Evolutionary conservation across 306 rosid genomes (phyloP), one percentile per base, ranked within the genome.

Genomic region (Erythrophleum fordii): DNA sequence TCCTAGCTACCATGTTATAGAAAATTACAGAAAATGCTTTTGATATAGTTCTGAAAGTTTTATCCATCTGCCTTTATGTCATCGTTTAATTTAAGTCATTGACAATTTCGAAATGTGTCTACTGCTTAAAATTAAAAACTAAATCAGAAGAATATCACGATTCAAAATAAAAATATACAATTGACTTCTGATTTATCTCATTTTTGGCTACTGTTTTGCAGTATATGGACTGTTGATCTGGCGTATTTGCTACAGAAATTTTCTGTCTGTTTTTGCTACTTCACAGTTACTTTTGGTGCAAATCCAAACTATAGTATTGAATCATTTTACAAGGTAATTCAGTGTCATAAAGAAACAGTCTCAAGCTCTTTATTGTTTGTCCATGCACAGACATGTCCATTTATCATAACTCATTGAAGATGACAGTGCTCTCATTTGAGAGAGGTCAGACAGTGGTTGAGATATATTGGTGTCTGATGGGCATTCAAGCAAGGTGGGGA

Each of bases 191-290:
- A 76, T 74, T 48, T 35, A n/a, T 76, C 82, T 86, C 58, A 71
- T 77, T 76, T 48, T 58, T 85, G 80, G 60, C 60, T 67, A 69
- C 52, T 69, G 73, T 79, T 82, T 82, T 86, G 97, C 97, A 95
- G 99, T 88, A 84, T 90, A 79, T 95, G 99, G 99, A 95, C 99
- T 29, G 94, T 93, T 75, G 99, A 95, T 82, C 86, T 95, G 87
- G 99, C 99, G 8, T 95, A 87, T 83, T 79, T 95, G 75, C 85
- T 95, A 79, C 94, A 89, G 81, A 91, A 82, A 67, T 95, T 88
- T 84, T 87, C 91, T 74, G 83, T 93, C 62, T 72, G 85, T 39
- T 93, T 95, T 88, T 90, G 93, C 77, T 95, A 92, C 93, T 93
- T 87, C 88, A 95, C 98, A 0, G 93, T 95, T 76, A 95, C 99